Base-by-base conservation (phyloP, 139 green algal species). In the Edaphochlamys debaryana region DNA sequence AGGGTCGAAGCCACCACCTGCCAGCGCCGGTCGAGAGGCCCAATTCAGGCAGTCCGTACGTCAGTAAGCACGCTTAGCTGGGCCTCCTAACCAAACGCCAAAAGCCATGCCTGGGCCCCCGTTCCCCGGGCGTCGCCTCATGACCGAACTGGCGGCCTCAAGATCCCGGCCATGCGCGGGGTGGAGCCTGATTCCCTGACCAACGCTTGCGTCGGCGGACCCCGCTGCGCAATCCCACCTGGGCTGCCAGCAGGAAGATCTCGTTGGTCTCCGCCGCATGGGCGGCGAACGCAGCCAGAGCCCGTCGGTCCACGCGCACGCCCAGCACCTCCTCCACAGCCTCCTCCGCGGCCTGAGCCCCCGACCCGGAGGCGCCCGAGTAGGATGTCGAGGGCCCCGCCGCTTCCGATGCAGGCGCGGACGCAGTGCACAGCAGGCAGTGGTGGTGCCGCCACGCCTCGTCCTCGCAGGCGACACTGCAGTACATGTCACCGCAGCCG, bases 221-320 rank as follows among this genome's bases (percentile, higher is more conserved):
- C n/a, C n/a, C n/a, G n/a, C n/a, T n/a, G n/a, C n/a, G n/a, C n/a
- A n/a, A n/a, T n/a, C 87, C 72, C 30, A 89, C 89, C 52, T 88
- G 64, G 0, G 92, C 92, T 1, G 92, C 93, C 40, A 96, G 75
- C 23, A 90, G 84, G 54, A 97, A 96, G 52, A 95, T 91, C 83
- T 96, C 93, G 52, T 96, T 96, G 34, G 92, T 95, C 7, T 79
- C 73, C 20, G 89, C 86, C 19, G 94, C 93, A 82, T 95, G 93
- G 54, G 88, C 68, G 9, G 70, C 58, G 63, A 97, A 96, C 34
- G 81, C 68, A 8, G 25, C 68, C 69, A 95, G 41, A 38, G 83
- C 88, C 0, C 70, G 30, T 25, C 85, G 70, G 64, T 89, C 76
- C 0, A 87, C 77, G 6, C 66, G 42, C 1, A 88, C 75, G 32